Base-by-base conservation (phyloP, 306 rosid genomes). In the Vigna radiata region DNA sequence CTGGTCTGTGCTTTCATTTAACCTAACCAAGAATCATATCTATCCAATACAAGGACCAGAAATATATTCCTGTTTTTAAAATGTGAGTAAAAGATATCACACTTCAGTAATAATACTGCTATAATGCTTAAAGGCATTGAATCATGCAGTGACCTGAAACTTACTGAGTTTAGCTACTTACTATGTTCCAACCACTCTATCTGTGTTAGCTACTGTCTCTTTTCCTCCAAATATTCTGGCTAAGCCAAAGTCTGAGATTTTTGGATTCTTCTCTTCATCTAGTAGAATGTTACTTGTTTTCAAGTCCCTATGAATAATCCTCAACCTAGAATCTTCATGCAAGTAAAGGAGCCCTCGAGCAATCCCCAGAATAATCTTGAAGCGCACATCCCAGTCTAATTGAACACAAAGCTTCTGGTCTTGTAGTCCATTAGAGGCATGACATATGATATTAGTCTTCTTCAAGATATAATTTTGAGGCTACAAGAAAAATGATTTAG, bases 111-210 rank as follows among this genome's bases (percentile, higher is more conserved):
- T 39, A 39, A 39, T 39, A 8, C 2, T 7, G 11, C 3, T 8
- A 2, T 39, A 8, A 39, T 8, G 44, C 37, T 44, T 31, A 2
- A 68, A 52, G 15, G 31, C 17, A 84, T 43, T 65, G 54, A 53
- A 17, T n/a, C 29, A 65, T 75, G 69, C 62, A 46, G 58, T 61
- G 23, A 8, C 12, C 75, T 36, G 37, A 27, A 74, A 85, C 97
- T 88, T 67, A 91, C 97, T 91, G 88, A n/a, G 97, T 91, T 36
- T 36, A 36, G 41, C 9, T 6, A 85, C 97, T 88, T 67, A 91
- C 97, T 91, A 91, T 14, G 97, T 91, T 68, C 97, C 97, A 29
- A 91, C 97, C 55, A 91, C 93, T 82, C 91, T 89, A 4, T 77
- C 85, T 43, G 97, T 92, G 77, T 78, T 89, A 21, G 80, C 84